phyloP scores from a whole-genome alignment of 2,329 filamentous ascomycete species.

The Ascochyta pisi region DNA sequence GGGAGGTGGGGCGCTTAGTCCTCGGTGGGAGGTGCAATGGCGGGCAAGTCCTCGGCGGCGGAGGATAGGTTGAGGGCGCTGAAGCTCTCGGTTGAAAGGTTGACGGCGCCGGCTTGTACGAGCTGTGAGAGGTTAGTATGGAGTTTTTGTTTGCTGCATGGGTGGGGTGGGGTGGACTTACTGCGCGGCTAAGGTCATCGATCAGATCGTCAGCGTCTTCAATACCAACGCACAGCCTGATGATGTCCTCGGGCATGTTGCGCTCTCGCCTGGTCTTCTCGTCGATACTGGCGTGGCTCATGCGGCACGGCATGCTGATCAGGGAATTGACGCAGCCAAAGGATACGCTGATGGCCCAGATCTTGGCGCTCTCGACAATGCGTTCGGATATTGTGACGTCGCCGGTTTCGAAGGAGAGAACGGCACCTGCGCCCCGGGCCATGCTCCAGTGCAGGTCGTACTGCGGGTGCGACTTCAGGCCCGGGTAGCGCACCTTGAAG shows the following conservation, averaged over 20 bases:
- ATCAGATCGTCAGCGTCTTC: constrained; percentile 91
- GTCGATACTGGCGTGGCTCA: constrained; percentile 99
- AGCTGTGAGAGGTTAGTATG: constrained; percentile 53
- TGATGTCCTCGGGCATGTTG: constrained; percentile 95
- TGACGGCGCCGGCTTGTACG: constrained; percentile 92
- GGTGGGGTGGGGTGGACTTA: constrained; percentile 59
- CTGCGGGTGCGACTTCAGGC: constrained; percentile 91
- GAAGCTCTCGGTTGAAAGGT: constrained; percentile 82
- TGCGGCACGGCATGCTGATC: constrained; percentile 99
- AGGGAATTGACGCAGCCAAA: constrained; percentile 98
- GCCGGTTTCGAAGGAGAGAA: constrained; percentile 95
- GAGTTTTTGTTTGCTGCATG: too few species aligned
- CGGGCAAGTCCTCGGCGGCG: constrained; percentile 16
- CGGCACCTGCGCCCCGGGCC: constrained; percentile 90
- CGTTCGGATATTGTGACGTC: constrained; percentile 82
- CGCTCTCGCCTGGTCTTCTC: constrained; percentile 76
- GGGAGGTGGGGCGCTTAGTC: constrained; percentile 9
- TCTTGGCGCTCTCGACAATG: constrained; percentile 88
- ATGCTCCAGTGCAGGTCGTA: constrained; percentile 96
- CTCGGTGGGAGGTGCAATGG: constrained; percentile 23
- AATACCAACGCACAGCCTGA: constrained; percentile 93
- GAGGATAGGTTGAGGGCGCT: constrained; percentile 59
- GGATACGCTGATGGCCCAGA: constrained; percentile 96
- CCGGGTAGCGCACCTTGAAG: constrained; percentile 94
- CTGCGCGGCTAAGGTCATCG: constrained; percentile 88